Base-by-base conservation (phyloP, 2,329 filamentous ascomycete genomes). In the Aspergillus udagawae region DNA sequence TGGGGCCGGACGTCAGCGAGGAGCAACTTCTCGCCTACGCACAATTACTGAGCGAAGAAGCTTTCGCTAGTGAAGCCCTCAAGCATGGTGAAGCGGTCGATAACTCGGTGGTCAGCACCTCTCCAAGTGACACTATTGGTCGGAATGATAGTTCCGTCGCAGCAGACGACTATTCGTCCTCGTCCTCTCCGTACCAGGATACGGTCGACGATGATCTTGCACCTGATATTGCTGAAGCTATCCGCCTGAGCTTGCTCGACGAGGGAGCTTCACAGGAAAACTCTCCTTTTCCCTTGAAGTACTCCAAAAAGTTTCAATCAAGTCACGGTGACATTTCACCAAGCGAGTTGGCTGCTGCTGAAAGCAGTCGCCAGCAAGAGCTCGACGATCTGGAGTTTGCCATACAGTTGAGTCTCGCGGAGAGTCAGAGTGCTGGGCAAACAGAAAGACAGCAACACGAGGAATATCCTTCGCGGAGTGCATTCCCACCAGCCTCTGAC, bases 1-100 rank as follows among this genome's bases (percentile, higher is more conserved):
- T 87, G 2, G 82, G 80, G 0, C 77, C 78, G 2, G 81, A 79
- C 53, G 77, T 80, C 3, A 82, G 75, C 56, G 84, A 88, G 63
- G 85, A 87, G 54, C 83, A 87, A 62, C 78, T 86, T 51, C 66
- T 88, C 25, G 83, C 83, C 2, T 87, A 87, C 68, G 85, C 85
- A 7, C 80, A 82, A 14, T 76, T 88, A 70, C 70, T 88, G 38
- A 86, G 84, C 51, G 80, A 87, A 67, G 85, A 88, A 65, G 75
- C 79, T 7, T 75, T 81, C 50, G 78, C 79, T 50, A 75, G 73
- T 25, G 83, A 84, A 51, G 75, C 77, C 49, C 67, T 71, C 35
- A 81, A 82, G 44, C 72, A 75, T 14, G 74, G 75, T 51, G 77
- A 80, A 29, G 75, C 72, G 6, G 62, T 69, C 7, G 69, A 65